Evolutionary conservation across 352 stramenopile species (phyloP), one percentile per base, ranked within the genome.

Genomic region (Globisporangium mamillatum): DNA sequence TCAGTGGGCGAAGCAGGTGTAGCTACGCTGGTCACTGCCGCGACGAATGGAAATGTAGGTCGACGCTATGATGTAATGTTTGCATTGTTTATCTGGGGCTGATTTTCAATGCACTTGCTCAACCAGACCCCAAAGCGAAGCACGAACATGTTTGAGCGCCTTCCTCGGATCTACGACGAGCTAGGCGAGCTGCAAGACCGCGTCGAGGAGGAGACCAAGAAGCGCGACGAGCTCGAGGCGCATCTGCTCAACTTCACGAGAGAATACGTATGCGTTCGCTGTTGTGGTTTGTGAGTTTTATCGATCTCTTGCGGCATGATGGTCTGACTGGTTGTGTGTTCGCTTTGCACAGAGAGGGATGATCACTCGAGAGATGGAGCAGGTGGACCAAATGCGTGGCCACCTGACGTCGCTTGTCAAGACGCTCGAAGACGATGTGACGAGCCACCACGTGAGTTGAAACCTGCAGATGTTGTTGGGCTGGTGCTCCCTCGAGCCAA

Each of bases 151-250:
- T 82, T 90, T 67, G 81, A 93, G 64, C 75, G 82, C 1, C 74
- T 91, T 18, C 81, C 82, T 20, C 76, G 76, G 29, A 83, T 91
- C 38, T 90, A 88, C 61, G 82, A 91, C 44, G 82, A 92, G 60
- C 66, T 92, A 48, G 79, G 73, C 0, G 81, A 90, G 64, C 75
- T 93, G 9, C 82, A 91, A 66, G 80, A 91, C 44, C 83, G 81
- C 36, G 64, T 91, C 14, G 83, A 92, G 29, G 85, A 91, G n/a
- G 85, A 91, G 59, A 67, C 74, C 18, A 86, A 86, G 68, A 88
- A 89, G 62, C 82, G 79, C 22, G 79, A 90, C 14, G 83, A 91
- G 59, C 74, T 91, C 53, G 84, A 92, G 57, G 72, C 68, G 4
- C 84, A 92, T 50, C 60, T 92, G 63, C 69, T 90, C 14, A 78